These are phyloP conservation scores for Plasmodium knowlesi DNA, from an alignment of 169 alveolate genomes.

Conservation along the genomic window DNA sequence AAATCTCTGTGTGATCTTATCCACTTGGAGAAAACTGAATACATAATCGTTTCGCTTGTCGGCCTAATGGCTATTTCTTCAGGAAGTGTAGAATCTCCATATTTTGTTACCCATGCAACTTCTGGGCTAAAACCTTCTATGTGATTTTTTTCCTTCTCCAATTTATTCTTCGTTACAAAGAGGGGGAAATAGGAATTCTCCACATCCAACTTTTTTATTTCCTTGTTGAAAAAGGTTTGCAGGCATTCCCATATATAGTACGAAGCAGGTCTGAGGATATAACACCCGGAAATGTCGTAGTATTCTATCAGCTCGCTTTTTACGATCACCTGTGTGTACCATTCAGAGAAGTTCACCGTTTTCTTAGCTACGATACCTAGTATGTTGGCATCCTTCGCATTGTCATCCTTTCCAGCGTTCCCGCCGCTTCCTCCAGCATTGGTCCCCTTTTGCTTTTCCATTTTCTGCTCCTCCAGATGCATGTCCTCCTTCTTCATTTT, in stretches of 20 bases:
- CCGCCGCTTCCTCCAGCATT: background rate
- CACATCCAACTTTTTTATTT: constrained; percentile 90
- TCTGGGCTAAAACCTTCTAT: constrained; percentile 99
- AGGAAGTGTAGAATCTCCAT: constrained; percentile 94
- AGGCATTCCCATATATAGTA: constrained; percentile 98
- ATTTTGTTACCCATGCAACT: constrained; percentile 99
- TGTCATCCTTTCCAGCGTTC: background rate
- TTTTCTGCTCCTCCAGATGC: background rate
- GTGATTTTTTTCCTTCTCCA: constrained; percentile 97
- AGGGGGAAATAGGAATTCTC: constrained; percentile 96
- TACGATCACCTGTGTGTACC: constrained; percentile 94
- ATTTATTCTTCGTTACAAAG: constrained; percentile 94
- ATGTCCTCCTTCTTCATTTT: constrained; percentile 15
- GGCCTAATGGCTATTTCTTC: constrained; percentile 99
- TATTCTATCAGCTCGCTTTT: constrained; percentile 98
- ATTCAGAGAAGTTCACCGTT: constrained; percentile 87
- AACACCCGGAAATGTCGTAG: constrained; percentile 99
- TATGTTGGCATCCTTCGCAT: constrained; percentile 57
- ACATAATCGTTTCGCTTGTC: constrained; percentile 99
- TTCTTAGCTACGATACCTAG: constrained; percentile 88
- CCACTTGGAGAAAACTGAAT: constrained; percentile 99
- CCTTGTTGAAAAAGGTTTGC: constrained; percentile 92
- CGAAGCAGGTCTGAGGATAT: constrained; percentile 97
- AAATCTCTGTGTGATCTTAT: constrained; percentile 98
- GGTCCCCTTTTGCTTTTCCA: constrained; percentile 2